Base-by-base conservation (phyloP, 1,284 basidiomycete genomes). In the Phaffia rhodozyma region DNA sequence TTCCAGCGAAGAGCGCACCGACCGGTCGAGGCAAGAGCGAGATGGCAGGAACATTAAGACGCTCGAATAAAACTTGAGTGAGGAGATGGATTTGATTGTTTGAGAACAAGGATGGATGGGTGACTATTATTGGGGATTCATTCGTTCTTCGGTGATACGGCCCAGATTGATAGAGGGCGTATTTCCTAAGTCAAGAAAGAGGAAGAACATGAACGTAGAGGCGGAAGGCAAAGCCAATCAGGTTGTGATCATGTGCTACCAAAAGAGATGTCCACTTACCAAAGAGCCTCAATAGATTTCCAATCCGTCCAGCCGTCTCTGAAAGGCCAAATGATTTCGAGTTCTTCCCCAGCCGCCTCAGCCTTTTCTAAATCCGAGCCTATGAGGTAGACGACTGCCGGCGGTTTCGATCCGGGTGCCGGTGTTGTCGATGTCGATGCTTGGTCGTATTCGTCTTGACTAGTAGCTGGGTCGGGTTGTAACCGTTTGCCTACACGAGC, bases 41-140 rank as follows among this genome's bases (percentile, higher is more conserved):
- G 68, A 94, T 83, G 30, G 85, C 87, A 18, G 91, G 86, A 53
- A 86, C 84, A 71, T 93, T 91, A 81, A 93, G 88, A 30, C 87
- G 84, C 71, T 94, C 91, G 71, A 94, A 94, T 75, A 93, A 89
- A 61, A 89, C 80, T 71, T 87, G 87, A 68, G 86, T 86, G 70
- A 87, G 80, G 55, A 80, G 80, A 71, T 91, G 87, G 73, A 86
- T 82, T 9, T 82, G 79, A 48, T 79, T 77, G 65, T 87, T 82
- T 25, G 87, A 81, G 34, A 90, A 79, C 27, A 83, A 82, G 0
- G 86, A 76, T 1, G 82, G 78, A 60, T 93, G 78, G 51, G 86
- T 85, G 62, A 94, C 80, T 57, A 93, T 79, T 62, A 89, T 82
- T 18, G 89, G 88, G 13, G 87, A 91, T 72, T 91, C 88, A 73